These are phyloP conservation scores for Phytopythium aichiense DNA, from an alignment of 352 stramenopile genomes.

Conservation along the genomic window DNA sequence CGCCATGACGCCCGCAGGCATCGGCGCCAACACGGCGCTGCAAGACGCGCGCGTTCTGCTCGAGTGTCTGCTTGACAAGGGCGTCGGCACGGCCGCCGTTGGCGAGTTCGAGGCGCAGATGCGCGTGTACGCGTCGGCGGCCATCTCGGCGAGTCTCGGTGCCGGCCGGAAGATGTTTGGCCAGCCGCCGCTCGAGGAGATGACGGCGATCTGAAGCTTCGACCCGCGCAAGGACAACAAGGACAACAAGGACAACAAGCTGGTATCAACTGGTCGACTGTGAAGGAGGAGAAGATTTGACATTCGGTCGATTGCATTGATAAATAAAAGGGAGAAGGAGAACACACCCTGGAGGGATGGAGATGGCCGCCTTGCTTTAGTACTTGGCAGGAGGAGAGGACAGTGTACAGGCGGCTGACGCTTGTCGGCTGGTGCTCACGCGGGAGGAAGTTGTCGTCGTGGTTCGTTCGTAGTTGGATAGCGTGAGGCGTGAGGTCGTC, in stretches of 20 bases:
- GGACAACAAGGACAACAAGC: not conserved
- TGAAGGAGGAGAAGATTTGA: not conserved
- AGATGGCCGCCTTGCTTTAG: not conserved
- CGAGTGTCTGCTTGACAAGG: constrained; percentile 33
- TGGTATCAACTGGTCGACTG: not conserved
- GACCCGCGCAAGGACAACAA: not conserved
- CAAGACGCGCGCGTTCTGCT: constrained; percentile 46
- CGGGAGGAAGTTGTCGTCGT: not conserved
- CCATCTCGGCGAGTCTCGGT: constrained; percentile 34
- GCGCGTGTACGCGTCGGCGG: constrained; percentile 33
- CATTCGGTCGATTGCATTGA: not conserved
- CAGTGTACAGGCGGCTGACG: constrained; percentile 2
- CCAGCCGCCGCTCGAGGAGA: constrained; percentile 34
- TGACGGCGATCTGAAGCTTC: constrained; percentile 15
- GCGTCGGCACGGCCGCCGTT: constrained; percentile 41
- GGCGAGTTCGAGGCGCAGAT: constrained; percentile 48
- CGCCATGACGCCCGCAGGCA: constrained; percentile 52
- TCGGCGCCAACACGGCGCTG: constrained; percentile 51
- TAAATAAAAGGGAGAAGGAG: not conserved
- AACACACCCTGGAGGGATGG: not conserved
- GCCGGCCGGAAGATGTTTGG: constrained; percentile 46
- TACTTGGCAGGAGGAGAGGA: not conserved
- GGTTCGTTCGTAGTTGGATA: not conserved
- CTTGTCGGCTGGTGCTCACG: not conserved
- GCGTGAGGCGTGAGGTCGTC: not conserved